A percentile compares a stretch with the other conserved stretches of the same genome.
These are phyloP conservation scores for Pisolithus albus DNA, from an alignment of 768 basidiomycete species.

Conservation along the genomic window DNA sequence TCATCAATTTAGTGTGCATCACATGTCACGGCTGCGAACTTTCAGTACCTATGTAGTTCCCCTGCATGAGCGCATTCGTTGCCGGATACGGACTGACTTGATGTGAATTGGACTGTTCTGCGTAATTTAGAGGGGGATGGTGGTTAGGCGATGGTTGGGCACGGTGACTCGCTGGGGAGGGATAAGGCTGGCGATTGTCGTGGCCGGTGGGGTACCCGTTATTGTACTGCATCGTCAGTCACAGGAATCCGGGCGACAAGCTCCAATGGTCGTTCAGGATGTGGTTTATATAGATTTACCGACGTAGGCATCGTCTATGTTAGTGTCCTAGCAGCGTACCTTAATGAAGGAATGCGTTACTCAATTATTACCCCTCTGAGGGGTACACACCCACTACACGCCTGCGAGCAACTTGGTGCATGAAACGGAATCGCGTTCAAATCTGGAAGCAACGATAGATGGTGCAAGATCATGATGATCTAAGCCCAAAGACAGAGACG, in stretches of 20 bases:
- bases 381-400: conserved; percentile 22
- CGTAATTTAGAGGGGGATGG: conserved; percentile 15
- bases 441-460: conserved; percentile 19
- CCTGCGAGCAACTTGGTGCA: conserved; percentile 28
- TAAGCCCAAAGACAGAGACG: conserved; percentile 17
- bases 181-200: conserved; percentile 12
- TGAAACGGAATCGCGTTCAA: conserved; percentile 14
- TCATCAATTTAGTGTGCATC: conserved; percentile 7
- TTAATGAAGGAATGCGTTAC: conserved; percentile 32
- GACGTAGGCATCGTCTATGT: conserved; percentile 30
- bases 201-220: conserved; percentile 16
- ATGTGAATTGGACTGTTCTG: conserved; percentile 21
- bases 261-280: conserved; percentile 4
- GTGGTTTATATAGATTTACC: conserved; percentile 28
- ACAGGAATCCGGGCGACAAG: conserved; percentile 5
- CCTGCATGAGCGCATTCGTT: conserved; percentile 14
- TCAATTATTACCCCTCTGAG: conserved; percentile 33
- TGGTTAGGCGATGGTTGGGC: conserved; percentile 11
- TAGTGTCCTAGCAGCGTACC: conserved; percentile 32
- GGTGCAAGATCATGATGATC: conserved; percentile 14
- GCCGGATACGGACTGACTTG: conserved; percentile 20
- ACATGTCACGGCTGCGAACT: neutral
- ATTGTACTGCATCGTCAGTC: conserved; percentile 21
- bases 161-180: conserved; percentile 8
- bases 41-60: conserved; percentile 19